phyloP scores from a whole-genome alignment of 208 protist genomes.

The Leishmania tarentolae region DNA sequence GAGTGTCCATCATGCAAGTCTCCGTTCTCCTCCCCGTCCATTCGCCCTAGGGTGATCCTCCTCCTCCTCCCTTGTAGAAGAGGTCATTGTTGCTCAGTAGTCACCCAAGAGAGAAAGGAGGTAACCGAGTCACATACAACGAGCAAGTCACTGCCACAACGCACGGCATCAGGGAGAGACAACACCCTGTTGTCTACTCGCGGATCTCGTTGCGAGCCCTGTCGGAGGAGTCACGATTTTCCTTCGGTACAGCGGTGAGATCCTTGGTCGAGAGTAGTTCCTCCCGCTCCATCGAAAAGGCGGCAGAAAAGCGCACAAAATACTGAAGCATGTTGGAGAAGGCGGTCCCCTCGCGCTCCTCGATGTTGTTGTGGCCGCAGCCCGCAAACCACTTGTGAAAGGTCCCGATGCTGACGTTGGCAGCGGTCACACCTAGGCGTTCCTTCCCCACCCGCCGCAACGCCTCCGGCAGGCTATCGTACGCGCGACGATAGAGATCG shows the following conservation, averaged over 20 bases:
- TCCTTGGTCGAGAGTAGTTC: background rate
- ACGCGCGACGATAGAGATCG: slow-evolving; percentile 25
- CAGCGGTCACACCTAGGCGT: slow-evolving; percentile 1
- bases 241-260: background rate
- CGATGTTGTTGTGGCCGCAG: slow-evolving; percentile 77
- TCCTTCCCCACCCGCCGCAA: background rate
- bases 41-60: background rate
- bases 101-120: slow-evolving; percentile 4
- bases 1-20: too few relatives aligned
- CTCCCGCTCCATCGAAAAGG: slow-evolving; percentile 20
- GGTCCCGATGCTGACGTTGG: slow-evolving; percentile 24
- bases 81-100: background rate
- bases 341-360: slow-evolving; percentile 15
- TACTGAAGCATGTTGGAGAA: slow-evolving; percentile 30
- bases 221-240: background rate
- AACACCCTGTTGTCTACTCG: background rate
- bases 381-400: slow-evolving; percentile 54
- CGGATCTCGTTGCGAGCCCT: background rate
- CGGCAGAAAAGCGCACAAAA: slow-evolving; percentile 35
- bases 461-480: slow-evolving; percentile 6
- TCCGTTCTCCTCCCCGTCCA: background rate
- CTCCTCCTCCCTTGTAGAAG: background rate
- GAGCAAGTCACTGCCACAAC: background rate
- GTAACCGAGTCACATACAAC: background rate
- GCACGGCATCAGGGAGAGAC: background rate